Evolutionary conservation across 164 flowering plant genomes (phyloP), one percentile per base, ranked within the genome.

Genomic region (Santalum album): DNA sequence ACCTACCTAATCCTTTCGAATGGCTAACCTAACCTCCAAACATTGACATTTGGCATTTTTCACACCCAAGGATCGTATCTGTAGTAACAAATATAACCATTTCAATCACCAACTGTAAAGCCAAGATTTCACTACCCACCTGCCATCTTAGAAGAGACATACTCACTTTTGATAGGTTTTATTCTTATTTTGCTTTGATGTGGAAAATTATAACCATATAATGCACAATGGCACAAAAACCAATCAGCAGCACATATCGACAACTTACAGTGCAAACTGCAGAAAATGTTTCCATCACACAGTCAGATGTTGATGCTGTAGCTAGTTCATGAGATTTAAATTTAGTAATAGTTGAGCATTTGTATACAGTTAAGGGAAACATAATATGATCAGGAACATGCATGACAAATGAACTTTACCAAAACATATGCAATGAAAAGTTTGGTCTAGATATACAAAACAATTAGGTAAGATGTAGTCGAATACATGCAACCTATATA

Each of bases 1-100:
- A 52, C 15, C 19, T 54, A 45, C 14, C 2, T 21, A 45, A 12
- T 5, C 14, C 45, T 42, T 42, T 15, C 20, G n/a, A 45, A 45
- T 20, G 24, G 53, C 45, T 59, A 70, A 88, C 98, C 87, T 79
- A 87, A 32, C 64, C 68, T 59, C 82, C 85, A 68, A 92, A 92
- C 76, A 75, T 66, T 25, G 81, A 72, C 94, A 92, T 88, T 65
- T 88, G 98, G 39, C 82, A 89, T 72, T 76, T 92, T 65, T 92
- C 98, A 32, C 98, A 32, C 89, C 78, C 59, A 92, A 92, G 55
- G 98, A 92, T 74, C 98, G 79, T 19, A 91, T 95, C 95, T 91
- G 68, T 21, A 53, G 54, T 42, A 42, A 42, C 52, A 59, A 57
- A 42, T 18, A 12, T 19, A 22, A 25, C 4, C 15, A 11, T 14